Percentiles rank a stretch among this genome's conserved stretches.
Evolutionary conservation across 164 flowering plant species (phyloP).

Genomic region (Tetrastigma voinierianum): DNA sequence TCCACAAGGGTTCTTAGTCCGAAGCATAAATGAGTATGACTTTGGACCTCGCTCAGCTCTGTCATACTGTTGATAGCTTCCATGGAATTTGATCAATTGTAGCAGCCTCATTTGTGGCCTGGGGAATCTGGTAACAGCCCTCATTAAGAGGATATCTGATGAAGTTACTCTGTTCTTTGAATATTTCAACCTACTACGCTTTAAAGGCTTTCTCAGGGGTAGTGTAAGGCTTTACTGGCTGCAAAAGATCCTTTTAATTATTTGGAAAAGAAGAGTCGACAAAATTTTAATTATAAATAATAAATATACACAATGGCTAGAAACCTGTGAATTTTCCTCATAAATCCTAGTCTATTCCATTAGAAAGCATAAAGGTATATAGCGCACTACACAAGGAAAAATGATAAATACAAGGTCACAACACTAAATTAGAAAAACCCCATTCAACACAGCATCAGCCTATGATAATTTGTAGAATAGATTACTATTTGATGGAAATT

Average conservation of each 20-base stretch:
- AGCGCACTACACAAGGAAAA: too few relatives aligned
- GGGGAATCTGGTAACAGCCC: conserved; percentile 83
- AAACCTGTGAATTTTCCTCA: too few relatives aligned
- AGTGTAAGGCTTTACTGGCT: conserved; percentile 79
- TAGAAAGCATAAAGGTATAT: too few relatives aligned
- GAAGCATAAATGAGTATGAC: conserved; percentile 90
- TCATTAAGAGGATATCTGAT: conserved; percentile 94
- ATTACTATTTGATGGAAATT: too few relatives aligned
- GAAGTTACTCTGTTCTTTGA: conserved; percentile 90
- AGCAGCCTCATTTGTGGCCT: conserved; percentile 79
- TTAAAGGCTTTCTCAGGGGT: conserved; percentile 49
- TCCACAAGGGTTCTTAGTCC: conserved; percentile 95
- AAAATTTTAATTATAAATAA: neutral
- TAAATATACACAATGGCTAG: too few relatives aligned
- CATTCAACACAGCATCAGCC: too few relatives aligned
- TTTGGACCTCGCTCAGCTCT: conserved; percentile 79
- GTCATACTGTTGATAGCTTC: conserved; percentile 90
- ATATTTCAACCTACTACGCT: conserved; percentile 94
- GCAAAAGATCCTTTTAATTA: conserved; percentile 24
- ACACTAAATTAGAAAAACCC: too few relatives aligned
- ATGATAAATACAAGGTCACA: too few relatives aligned
- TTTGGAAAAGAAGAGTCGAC: neutral
- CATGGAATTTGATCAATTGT: conserved; percentile 97
- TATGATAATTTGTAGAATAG: too few relatives aligned
- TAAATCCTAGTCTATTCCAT: too few relatives aligned